Base-by-base conservation (phyloP, 2,329 filamentous ascomycete genomes). In the Leptographium procerum region DNA sequence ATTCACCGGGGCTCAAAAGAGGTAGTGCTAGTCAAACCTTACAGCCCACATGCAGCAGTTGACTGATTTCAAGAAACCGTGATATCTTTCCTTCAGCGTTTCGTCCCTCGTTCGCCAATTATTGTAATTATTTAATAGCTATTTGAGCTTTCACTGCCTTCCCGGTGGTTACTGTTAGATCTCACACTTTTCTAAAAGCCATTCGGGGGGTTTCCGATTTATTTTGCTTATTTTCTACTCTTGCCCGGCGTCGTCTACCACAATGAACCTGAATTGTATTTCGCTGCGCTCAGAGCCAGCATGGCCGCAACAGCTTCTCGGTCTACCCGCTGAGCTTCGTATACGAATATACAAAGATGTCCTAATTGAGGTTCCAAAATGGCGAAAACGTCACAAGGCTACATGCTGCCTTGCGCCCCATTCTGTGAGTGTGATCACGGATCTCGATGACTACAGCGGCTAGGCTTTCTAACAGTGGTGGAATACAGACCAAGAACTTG, bases 311-410 rank as follows among this genome's bases (percentile, higher is more conserved):
- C 29, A 28, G 13, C n/a, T 57, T n/a, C n/a, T 57, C 3, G 19
- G 19, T 9, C 34, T 57, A 3, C 56, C 56, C 7, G 16, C 34
- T 6, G 50, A 57, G 56, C 19, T 57, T 26, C 56, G 56, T 3
- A 10, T 26, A 3, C 22, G 31, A 5, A 48, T 57, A n/a, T 57
- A 54, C 29, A 28, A 8, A 11, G 24, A 47, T 4, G 29, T 24
- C 26, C 40, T 57, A 3, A 14, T 57, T 16, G 56, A 57, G 9
- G 4, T 3, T 2, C 50, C 56, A 7, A 45, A 33, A 24, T 57
- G 60, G 58, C 29, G 48, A 40, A 60, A 47, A 24, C 53, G 51
- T 2, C 58, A 60, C 56, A 36, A 43, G n/a, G 10, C 53, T 4
- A 19, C 43, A 1, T 61, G 60, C 33, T 2, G 14, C 3, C 52